These are phyloP conservation scores for Poa pratensis DNA, from an alignment of 176 grass and related monocot genomes.

Conservation along the genomic window DNA sequence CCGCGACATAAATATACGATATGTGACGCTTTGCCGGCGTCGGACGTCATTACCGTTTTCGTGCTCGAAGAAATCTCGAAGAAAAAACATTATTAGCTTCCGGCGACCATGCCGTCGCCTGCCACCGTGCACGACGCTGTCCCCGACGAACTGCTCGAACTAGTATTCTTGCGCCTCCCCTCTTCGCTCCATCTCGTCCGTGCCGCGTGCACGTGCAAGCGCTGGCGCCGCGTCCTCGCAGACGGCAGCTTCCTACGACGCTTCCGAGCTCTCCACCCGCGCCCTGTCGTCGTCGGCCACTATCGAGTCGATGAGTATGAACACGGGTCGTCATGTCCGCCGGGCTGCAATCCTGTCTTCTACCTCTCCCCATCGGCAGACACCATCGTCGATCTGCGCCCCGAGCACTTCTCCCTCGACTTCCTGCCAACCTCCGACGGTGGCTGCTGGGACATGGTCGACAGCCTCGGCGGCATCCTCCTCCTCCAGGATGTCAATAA, in stretches of 20 bases:
- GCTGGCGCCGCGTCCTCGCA: neutral
- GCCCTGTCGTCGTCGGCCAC: neutral
- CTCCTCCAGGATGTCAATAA: neutral
- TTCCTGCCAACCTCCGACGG: neutral
- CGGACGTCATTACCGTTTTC: too few species aligned
- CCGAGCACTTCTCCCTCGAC: neutral
- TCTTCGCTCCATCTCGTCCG: neutral
- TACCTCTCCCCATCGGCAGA: neutral
- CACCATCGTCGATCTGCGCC: neutral
- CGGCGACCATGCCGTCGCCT: too few species aligned
- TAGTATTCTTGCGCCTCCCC: neutral
- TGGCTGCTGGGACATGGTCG: neutral
- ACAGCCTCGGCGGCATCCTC: neutral
- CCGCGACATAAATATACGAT: too few species aligned
- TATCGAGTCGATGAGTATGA: neutral
- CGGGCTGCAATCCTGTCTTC: neutral
- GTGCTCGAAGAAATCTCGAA: too few species aligned
- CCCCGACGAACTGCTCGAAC: constrained; percentile 8
- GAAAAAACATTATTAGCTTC: too few species aligned
- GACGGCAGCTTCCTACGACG: neutral
- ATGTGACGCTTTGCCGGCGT: too few species aligned
- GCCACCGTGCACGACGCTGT: too few species aligned
- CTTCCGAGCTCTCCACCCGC: neutral
- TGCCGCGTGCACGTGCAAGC: too few species aligned
- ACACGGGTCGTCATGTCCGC: neutral